Conservation (phyloP, 2,329 filamentous ascomycete genomes). For the Diaporthe ampelina region DNA sequence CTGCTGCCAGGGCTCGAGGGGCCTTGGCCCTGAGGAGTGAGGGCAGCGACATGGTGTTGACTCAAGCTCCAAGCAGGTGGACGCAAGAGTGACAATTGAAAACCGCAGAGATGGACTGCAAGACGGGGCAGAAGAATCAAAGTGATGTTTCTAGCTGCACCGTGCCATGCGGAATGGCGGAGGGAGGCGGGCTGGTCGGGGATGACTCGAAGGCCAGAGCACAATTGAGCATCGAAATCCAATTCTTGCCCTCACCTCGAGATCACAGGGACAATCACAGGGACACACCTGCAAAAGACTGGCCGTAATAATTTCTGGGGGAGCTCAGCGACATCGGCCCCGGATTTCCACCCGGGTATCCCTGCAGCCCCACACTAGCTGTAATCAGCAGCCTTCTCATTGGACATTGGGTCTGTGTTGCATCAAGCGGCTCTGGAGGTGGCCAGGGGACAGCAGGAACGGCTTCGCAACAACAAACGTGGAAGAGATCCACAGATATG, state of each 20-base stretch:
- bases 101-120: not conserved
- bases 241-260: conserved; percentile 41
- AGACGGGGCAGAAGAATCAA: not conserved
- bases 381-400: conserved; percentile 5
- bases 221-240: conserved; percentile 32
- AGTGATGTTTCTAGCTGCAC: conserved; percentile 33
- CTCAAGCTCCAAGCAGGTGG: conserved; percentile 9
- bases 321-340: conserved; percentile 41
- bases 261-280: conserved; percentile 51
- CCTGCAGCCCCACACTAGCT: conserved; percentile 26
- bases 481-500: too few relatives aligned
- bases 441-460: not conserved
- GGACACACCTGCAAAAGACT: conserved; percentile 43
- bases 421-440: conserved; percentile 24
- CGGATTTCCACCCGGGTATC: not conserved
- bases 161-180: conserved; percentile 15
- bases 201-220: conserved; percentile 42
- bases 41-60: conserved; percentile 41
- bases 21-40: conserved; percentile 44
- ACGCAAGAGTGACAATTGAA: not conserved
- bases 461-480: not conserved
- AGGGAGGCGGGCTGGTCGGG: conserved; percentile 37
- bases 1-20: conserved; percentile 42
- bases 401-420: not conserved
- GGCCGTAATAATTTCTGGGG: conserved; percentile 25